Evolutionary conservation across 2,329 filamentous ascomycete species (phyloP), one percentile per base, ranked within the genome.

Genomic region (Beauveria varroae): DNA sequence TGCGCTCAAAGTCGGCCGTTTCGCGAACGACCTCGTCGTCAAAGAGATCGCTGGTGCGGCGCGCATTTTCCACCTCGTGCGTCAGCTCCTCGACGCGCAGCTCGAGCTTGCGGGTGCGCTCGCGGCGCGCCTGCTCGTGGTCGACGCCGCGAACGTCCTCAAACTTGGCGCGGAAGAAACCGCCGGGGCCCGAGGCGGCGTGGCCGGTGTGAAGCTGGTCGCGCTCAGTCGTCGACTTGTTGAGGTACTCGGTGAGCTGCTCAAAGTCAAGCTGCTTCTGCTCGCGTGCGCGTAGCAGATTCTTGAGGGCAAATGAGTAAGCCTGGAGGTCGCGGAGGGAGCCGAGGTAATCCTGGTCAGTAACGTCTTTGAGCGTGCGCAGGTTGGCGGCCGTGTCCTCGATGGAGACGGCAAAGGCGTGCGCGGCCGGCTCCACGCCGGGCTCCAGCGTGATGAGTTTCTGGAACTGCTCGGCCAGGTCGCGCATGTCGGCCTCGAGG

Each of bases 261-360:
- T 99, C 95, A 70, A 93, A 96, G 77, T 99, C 95, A 62, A 99
- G 88, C 73, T 99, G 95, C 73, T 99, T 99, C 77, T 96, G 92
- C 77, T 99, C 95, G 41, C 95, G 88, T 1, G 91, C 91, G 74
- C 96, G 96, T 65, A 99, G 86, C 5, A 99, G 86, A 26, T 86
- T 82, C 74, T 96, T 96, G 52, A 98, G 79, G 0, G 92, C 89
- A n/a, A 84, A 78, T 66, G 92, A 93, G 75, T 98, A 99, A 28
- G 92, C 89, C 68, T 96, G 90, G 93, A 98, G 96, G 76, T 99
- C 95, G 56, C 92, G 86, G 58, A 99, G 81, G 60, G 89, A 93
- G 66, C 91, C 91, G 1, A 99, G 85, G 72, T 99, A 99, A 74
- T 97, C 92, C 69, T 96, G 92, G 71, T 99, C 95, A 0, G 93